phyloP scores from a whole-genome alignment of 176 grass and related monocot species.

The Ensete glaucum region DNA sequence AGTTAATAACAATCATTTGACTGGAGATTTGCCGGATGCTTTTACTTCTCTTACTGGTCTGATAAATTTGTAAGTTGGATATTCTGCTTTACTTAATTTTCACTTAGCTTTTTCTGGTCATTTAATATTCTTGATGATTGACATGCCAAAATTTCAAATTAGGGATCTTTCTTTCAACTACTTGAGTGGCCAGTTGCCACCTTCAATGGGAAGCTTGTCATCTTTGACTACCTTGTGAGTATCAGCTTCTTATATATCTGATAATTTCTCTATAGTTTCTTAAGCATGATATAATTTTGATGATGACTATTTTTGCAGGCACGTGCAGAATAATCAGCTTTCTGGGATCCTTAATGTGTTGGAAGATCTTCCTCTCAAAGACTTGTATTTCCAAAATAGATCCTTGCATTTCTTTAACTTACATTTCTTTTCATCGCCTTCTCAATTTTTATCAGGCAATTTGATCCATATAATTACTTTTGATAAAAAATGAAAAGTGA shows the following conservation, averaged over 20 bases:
- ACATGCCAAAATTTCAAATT: slow-evolving; percentile 21
- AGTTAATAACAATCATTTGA: slow-evolving; percentile 68
- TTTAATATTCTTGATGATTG: slow-evolving; percentile 13
- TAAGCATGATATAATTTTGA: not conserved
- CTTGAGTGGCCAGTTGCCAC: slow-evolving; percentile 61
- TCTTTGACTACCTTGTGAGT: slow-evolving; percentile 85
- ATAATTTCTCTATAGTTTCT: slow-evolving; percentile 4
- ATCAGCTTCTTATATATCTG: not conserved
- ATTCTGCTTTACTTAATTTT: slow-evolving; percentile 8
- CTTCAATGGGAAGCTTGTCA: slow-evolving; percentile 71
- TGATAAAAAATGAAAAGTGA: not conserved
- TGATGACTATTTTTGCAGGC: slow-evolving; percentile 32
- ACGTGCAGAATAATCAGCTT: slow-evolving; percentile 87
- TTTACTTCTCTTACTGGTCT: slow-evolving; percentile 54
- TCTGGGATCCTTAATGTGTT: slow-evolving; percentile 69
- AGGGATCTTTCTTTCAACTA: slow-evolving; percentile 96
- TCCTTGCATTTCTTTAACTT: not conserved
- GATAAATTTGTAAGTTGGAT: slow-evolving; percentile 63
- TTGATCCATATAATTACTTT: not conserved
- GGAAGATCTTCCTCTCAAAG: slow-evolving; percentile 79
- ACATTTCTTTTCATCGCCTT: slow-evolving; percentile 6
- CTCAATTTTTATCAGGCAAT: slow-evolving; percentile 16
- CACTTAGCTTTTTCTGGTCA: not conserved
- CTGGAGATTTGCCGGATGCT: slow-evolving; percentile 72
- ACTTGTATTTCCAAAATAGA: slow-evolving; percentile 50